Conservation (phyloP, 306 rosid genomes). For the Medicago arabica region DNA sequence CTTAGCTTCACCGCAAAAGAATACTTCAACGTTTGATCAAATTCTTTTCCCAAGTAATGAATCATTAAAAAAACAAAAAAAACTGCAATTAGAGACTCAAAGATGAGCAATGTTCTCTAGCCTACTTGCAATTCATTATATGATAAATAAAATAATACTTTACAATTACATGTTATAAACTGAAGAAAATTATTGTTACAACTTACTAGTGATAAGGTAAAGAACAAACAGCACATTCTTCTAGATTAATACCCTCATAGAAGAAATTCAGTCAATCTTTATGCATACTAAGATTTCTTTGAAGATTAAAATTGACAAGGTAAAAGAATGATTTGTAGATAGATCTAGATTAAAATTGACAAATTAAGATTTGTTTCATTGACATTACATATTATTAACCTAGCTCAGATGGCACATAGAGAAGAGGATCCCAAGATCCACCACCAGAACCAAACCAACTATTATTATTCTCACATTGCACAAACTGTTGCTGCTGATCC, state of each 20-base stretch:
- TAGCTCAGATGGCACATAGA: conserved; percentile 50
- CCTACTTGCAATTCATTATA: neutral
- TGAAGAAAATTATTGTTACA: conserved; percentile 19
- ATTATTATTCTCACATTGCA: conserved; percentile 44
- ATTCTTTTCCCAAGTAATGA: neutral
- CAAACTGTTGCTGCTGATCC: conserved; percentile 47
- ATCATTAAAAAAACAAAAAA: conserved; percentile 13
- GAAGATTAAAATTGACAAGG: neutral
- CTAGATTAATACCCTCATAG: neutral
- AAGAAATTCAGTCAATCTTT: conserved; percentile 13
- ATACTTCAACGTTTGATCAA: conserved; percentile 5
- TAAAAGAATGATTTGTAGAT: conserved; percentile 14
- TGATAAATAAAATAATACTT: conserved; percentile 13
- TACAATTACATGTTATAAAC: conserved; percentile 24
- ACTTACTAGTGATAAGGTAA: neutral
- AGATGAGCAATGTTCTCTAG: neutral
- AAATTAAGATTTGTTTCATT: conserved; percentile 4
- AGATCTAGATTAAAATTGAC: conserved; percentile 19
- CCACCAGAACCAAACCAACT: conserved; percentile 48
- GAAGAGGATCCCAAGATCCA: conserved; percentile 55
- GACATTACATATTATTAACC: neutral
- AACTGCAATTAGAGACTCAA: neutral
- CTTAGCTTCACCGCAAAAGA: conserved; percentile 6
- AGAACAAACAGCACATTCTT: conserved; percentile 21
- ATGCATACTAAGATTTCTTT: conserved; percentile 9